phyloP scores from a whole-genome alignment of 1,284 basidiomycete species.

The Ceratobasidium sp. region DNA sequence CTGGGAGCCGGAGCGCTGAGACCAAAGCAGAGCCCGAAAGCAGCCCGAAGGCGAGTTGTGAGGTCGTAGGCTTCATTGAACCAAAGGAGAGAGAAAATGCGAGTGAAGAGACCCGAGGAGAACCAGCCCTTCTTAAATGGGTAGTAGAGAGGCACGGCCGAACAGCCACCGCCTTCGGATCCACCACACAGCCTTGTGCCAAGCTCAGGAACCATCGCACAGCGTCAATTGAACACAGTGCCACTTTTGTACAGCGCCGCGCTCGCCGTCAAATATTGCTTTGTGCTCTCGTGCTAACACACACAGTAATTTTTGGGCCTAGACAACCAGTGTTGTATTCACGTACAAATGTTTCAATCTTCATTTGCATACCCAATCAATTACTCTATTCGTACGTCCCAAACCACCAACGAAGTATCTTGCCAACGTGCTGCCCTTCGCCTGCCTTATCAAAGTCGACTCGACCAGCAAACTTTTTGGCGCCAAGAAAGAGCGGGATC shows the following conservation, averaged over 20 bases:
- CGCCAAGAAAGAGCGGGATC: constrained; percentile 29
- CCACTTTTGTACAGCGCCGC: no score
- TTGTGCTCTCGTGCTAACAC: constrained; percentile 12
- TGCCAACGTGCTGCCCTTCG: constrained; percentile 27
- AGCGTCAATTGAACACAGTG: neutral
- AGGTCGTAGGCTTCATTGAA: constrained; percentile 19
- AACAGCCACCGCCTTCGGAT: neutral
- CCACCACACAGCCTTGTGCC: no score
- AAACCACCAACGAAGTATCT: constrained; percentile 35
- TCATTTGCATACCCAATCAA: neutral
- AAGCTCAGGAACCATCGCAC: neutral
- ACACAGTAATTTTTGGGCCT: neutral
- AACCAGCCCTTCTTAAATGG: neutral
- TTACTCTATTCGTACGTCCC: constrained; percentile 21
- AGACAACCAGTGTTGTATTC: neutral
- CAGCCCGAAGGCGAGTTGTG: constrained; percentile 6
- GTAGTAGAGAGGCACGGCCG: neutral
- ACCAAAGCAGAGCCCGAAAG: constrained; percentile 7
- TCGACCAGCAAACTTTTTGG: constrained; percentile 23
- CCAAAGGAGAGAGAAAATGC: neutral
- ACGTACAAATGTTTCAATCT: constrained; percentile 1
- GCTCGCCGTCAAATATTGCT: no score
- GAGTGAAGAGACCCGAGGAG: neutral
- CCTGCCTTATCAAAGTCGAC: constrained; percentile 24
- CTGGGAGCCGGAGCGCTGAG: constrained; percentile 10